These are phyloP conservation scores for Daphne laureola DNA, from an alignment of 441 rosid genomes.

Conservation along the genomic window DNA sequence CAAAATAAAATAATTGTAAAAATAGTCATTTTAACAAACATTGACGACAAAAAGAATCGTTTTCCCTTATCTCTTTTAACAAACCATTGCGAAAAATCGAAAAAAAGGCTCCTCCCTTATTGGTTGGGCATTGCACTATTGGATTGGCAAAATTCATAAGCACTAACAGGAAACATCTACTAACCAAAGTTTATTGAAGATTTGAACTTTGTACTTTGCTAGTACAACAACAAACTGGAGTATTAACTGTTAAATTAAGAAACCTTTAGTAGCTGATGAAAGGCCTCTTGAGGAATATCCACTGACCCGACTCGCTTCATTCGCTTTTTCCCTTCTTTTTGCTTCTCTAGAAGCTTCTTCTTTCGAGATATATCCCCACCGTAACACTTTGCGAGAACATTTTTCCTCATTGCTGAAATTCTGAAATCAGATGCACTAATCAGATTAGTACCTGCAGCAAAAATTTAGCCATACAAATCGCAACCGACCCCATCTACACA, in stretches of 20 bases:
- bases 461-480: constrained; percentile 7
- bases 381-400: constrained; percentile 94
- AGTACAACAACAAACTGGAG: too few species aligned
- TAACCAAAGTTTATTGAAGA: too few species aligned
- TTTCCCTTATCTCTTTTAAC: too few species aligned
- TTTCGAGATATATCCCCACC: constrained; percentile 94
- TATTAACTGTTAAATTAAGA: constrained; percentile 28
- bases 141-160: too few species aligned
- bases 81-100: too few species aligned
- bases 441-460: not conserved
- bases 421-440: constrained; percentile 20
- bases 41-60: too few species aligned
- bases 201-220: too few species aligned
- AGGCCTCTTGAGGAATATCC: constrained; percentile 97
- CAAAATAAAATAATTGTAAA: too few species aligned
- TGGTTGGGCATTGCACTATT: too few species aligned
- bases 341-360: constrained; percentile 88
- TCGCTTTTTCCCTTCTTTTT: constrained; percentile 95
- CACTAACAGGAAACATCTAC: too few species aligned
- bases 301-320: constrained; percentile 98
- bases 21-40: too few species aligned
- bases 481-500: not conserved
- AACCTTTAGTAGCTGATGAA: constrained; percentile 82
- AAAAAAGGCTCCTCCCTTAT: too few species aligned
- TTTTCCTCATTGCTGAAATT: constrained; percentile 89